A percentile compares a stretch with the other conserved stretches of the same genome.
Evolutionary conservation across 805 yeast species (phyloP).

Genomic region (Candida mattraensis): DNA sequence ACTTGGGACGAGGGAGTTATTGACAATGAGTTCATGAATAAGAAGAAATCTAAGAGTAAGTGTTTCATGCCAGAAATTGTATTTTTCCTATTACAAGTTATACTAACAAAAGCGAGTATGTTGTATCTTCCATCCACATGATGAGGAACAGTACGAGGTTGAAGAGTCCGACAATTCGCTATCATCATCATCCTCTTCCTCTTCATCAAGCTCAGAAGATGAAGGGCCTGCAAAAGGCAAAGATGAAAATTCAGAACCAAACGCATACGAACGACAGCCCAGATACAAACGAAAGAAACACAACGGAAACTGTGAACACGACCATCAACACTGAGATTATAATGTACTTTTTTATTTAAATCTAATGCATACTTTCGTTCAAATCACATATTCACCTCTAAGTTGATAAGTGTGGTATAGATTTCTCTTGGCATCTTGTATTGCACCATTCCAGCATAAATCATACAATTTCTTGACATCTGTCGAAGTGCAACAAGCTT

Average conservation of each 20-base stretch:
- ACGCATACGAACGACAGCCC: constrained; percentile 91
- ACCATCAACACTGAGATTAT: constrained; percentile 13
- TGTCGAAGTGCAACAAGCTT: constrained; percentile 55
- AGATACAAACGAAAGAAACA: constrained; percentile 40
- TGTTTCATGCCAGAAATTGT: no score
- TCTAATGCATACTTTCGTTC: no score
- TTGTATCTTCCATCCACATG: constrained; percentile 81
- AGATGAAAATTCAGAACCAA: constrained; percentile 42
- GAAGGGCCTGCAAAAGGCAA: constrained; percentile 16
- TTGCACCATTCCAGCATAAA: constrained; percentile 93
- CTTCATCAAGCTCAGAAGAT: constrained; percentile 20
- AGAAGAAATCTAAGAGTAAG: constrained; percentile 78
- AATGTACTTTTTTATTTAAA: no score
- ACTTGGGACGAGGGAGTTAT: constrained; percentile 84
- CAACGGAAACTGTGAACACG: constrained; percentile 7
- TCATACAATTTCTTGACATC: constrained; percentile 84
- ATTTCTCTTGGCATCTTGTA: constrained; percentile 89
- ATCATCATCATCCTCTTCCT: constrained; percentile 24
- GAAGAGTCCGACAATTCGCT: constrained; percentile 22
- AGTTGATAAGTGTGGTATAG: constrained; percentile 63
- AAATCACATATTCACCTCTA: constrained; percentile 47
- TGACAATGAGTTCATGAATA: constrained; percentile 86
- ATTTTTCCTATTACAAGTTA: constrained; percentile 1
- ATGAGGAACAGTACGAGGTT: constrained; percentile 43
- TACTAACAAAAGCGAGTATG: constrained; percentile 49